These are phyloP conservation scores for Candida labiduridarum DNA, from an alignment of 1,139 yeast genomes.

Conservation along the genomic window DNA sequence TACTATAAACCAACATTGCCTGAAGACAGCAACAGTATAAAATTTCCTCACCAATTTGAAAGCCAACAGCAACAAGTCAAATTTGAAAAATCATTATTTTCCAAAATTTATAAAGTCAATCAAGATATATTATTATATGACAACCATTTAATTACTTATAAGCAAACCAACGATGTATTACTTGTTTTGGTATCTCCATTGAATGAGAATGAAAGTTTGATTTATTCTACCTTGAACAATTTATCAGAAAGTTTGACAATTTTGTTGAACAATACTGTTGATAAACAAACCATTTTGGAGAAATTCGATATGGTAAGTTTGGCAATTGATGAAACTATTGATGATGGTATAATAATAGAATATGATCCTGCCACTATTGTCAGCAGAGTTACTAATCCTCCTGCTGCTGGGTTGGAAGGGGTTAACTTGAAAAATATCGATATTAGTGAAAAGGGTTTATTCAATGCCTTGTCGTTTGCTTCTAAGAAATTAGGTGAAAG, in stretches of 20 bases:
- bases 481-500: constrained; percentile 84
- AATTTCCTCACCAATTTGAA: constrained; percentile 27
- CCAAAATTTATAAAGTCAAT: constrained; percentile 77
- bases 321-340: constrained; percentile 89
- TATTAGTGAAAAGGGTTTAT: constrained; percentile 81
- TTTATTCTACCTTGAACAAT: constrained; percentile 77
- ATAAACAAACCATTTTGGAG: constrained; percentile 76
- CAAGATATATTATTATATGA: constrained; percentile 83
- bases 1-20: constrained; percentile 59
- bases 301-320: constrained; percentile 84
- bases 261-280: constrained; percentile 73
- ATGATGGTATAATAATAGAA: constrained; percentile 89
- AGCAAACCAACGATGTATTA: constrained; percentile 77
- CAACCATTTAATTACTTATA: constrained; percentile 77
- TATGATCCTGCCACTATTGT: constrained; percentile 87
- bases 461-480: constrained; percentile 89
- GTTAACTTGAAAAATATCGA: constrained; percentile 70
- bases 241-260: constrained; percentile 80
- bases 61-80: constrained; percentile 65
- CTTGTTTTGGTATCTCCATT: constrained; percentile 71
- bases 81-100: constrained; percentile 73
- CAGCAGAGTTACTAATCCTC: constrained; percentile 85
- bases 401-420: constrained; percentile 40
- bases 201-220: constrained; percentile 83
- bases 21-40: constrained; percentile 13